These are phyloP conservation scores for Prunella vulgaris DNA, from an alignment of 257 asterid species.

Conservation along the genomic window DNA sequence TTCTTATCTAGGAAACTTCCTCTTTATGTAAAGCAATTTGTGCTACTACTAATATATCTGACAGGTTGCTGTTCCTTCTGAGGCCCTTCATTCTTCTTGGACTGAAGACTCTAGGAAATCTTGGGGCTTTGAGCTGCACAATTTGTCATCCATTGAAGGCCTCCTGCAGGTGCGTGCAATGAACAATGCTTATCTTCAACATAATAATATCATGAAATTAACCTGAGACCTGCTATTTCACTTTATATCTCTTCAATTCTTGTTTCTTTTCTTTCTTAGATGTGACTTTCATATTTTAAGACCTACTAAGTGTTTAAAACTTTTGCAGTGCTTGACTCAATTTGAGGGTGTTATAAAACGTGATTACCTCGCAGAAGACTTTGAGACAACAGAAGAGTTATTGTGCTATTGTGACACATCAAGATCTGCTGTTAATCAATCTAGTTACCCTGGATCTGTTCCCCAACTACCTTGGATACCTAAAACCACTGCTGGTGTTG, in stretches of 20 bases:
- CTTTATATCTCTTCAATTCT: not conserved
- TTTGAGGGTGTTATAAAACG: slow-evolving; percentile 74
- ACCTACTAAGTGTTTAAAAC: not conserved
- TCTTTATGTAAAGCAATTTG: slow-evolving; percentile 12
- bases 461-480: slow-evolving; percentile 95
- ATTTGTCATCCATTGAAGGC: slow-evolving; percentile 52
- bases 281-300: not conserved
- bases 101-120: slow-evolving; percentile 58
- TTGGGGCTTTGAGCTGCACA: slow-evolving; percentile 76
- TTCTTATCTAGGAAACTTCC: slow-evolving; percentile 2
- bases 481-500: slow-evolving; percentile 76
- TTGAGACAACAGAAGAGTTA: slow-evolving; percentile 87
- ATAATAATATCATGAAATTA: slow-evolving; percentile 4
- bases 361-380: slow-evolving; percentile 59
- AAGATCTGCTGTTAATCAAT: slow-evolving; percentile 34
- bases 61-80: slow-evolving; percentile 76
- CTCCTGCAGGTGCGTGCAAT: slow-evolving; percentile 60
- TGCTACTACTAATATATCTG: slow-evolving; percentile 12
- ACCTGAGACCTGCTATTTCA: not conserved
- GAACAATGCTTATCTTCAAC: not conserved
- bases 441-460: slow-evolving; percentile 32
- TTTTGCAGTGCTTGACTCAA: slow-evolving; percentile 63
- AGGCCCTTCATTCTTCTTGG: slow-evolving; percentile 84
- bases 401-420: slow-evolving; percentile 46
- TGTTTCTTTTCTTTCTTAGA: not conserved